A percentile compares a stretch with the other conserved stretches of the same genome.
Evolutionary conservation across 257 asterid genomes (phyloP).

Genomic region (Agastache rugosa): DNA sequence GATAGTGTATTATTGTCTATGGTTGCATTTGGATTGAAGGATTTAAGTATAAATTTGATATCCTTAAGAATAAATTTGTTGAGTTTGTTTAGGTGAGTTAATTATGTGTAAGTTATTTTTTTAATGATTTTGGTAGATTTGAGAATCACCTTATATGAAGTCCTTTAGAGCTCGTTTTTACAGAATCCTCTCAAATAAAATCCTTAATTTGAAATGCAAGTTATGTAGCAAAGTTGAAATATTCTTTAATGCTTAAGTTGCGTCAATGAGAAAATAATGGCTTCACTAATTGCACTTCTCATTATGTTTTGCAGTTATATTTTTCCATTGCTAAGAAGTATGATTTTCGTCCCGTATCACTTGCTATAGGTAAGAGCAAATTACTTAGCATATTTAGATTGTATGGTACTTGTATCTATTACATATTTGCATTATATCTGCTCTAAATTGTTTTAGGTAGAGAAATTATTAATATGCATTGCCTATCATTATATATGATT

Average conservation of each 20-base stretch:
- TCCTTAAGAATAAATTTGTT: background rate
- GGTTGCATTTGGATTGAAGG: conserved; percentile 9
- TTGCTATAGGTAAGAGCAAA: conserved; percentile 68
- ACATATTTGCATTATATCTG: conserved; percentile 21
- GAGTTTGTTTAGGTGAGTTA: conserved; percentile 1
- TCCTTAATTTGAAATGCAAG: background rate
- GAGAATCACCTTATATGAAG: background rate
- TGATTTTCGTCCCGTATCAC: conserved; percentile 77
- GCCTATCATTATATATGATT: background rate
- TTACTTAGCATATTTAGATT: conserved; percentile 17
- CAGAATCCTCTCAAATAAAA: too few species aligned
- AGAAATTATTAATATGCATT: background rate
- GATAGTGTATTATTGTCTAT: conserved; percentile 21
- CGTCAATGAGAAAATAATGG: conserved; percentile 5
- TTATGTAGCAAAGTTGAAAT: conserved; percentile 7
- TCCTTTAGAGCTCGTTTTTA: background rate
- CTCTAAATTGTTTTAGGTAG: background rate
- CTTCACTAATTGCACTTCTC: conserved; percentile 30
- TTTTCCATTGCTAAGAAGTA: conserved; percentile 58
- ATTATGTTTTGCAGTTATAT: conserved; percentile 58
- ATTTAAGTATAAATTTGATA: background rate
- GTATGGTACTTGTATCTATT: background rate
- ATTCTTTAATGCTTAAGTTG: conserved; percentile 14
- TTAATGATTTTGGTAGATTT: background rate
- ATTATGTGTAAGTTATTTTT: background rate